Conservation (phyloP, 2,329 filamentous ascomycete species). For the Phoma sp. region DNA sequence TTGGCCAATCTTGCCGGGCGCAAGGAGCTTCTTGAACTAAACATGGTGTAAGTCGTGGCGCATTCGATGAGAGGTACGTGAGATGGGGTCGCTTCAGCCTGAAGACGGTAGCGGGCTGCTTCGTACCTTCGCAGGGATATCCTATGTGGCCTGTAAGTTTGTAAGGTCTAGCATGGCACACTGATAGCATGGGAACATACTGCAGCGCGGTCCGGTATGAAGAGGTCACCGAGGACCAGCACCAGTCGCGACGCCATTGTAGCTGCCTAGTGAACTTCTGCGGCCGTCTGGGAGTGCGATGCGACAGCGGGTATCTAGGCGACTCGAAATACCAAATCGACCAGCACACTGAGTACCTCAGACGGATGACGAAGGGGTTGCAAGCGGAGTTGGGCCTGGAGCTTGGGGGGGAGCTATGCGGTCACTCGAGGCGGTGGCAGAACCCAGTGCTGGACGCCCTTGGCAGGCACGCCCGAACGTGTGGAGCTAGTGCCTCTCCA, state of each 20-base stretch:
- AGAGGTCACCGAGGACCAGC: conserved; percentile 51
- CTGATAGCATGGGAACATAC: conserved; percentile 34
- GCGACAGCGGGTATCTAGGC: not conserved
- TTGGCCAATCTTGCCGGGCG: conserved; percentile 64
- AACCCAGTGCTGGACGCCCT: not conserved
- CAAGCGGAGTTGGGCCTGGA: conserved; percentile 9
- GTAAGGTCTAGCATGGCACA: conserved; percentile 38
- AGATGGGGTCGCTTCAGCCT: not conserved
- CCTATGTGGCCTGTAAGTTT: conserved; percentile 49
- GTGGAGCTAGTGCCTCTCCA: not conserved
- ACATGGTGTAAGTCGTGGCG: conserved; percentile 12
- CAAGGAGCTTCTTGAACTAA: conserved; percentile 62
- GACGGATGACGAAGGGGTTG: conserved; percentile 4
- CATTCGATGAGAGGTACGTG: not conserved
- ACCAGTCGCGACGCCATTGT: conserved; percentile 52
- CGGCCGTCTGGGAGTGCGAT: not conserved
- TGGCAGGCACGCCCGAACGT: conserved; percentile 8
- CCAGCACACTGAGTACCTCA: not conserved
- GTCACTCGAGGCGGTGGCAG: conserved; percentile 12
- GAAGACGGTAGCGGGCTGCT: not conserved
- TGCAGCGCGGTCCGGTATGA: conserved; percentile 52
- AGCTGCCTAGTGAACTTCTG: conserved; percentile 6
- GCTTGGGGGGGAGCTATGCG: conserved; percentile 18
- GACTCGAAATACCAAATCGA: not conserved
- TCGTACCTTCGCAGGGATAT: conserved; percentile 51